Evolutionary conservation across 805 yeast species (phyloP).

Genomic region (Schwanniomyces pseudopolymorphus): DNA sequence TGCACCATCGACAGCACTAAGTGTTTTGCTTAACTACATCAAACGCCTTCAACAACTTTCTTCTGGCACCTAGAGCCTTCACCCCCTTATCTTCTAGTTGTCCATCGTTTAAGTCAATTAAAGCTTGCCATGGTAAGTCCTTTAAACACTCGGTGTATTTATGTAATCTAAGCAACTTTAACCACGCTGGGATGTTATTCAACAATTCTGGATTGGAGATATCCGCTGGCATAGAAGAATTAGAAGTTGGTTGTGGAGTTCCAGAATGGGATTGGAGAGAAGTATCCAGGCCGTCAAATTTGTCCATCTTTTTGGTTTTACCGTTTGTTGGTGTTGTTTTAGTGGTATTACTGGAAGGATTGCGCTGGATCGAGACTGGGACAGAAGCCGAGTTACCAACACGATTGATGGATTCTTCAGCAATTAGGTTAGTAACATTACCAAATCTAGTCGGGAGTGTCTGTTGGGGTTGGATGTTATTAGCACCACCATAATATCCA

Average conservation of each 20-base stretch:
- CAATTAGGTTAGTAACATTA: slow-evolving; percentile 4
- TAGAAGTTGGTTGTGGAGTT: slow-evolving; percentile 9
- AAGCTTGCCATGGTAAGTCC: slow-evolving; percentile 73
- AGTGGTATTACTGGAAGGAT: slow-evolving; percentile 5
- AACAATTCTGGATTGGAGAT: slow-evolving; percentile 49
- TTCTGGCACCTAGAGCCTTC: slow-evolving; percentile 91
- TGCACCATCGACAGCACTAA: too few relatives aligned
- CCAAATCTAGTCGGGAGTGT: slow-evolving; percentile 10
- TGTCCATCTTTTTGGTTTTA: slow-evolving; percentile 4
- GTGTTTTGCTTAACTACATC: slow-evolving; percentile 57
- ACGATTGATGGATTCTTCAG: slow-evolving; percentile 38
- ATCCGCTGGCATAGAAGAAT: slow-evolving; percentile 42
- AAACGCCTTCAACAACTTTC: slow-evolving; percentile 90
- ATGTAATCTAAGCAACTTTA: slow-evolving; percentile 84
- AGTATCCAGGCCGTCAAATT: not conserved
- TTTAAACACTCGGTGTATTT: slow-evolving; percentile 87
- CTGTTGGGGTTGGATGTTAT: slow-evolving; percentile 9
- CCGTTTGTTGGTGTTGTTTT: slow-evolving; percentile 11
- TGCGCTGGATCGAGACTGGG: slow-evolving; percentile 4
- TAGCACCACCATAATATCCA: slow-evolving; percentile 8
- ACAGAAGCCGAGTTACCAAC: slow-evolving; percentile 32
- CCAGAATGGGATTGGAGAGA: slow-evolving; percentile 3
- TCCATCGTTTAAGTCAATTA: slow-evolving; percentile 68
- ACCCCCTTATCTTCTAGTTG: slow-evolving; percentile 80
- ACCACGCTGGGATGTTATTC: slow-evolving; percentile 86